Percentiles rank a stretch among this genome's conserved stretches.
These are phyloP conservation scores for Macaranga tanarius DNA, from an alignment of 441 rosid species.

Conservation along the genomic window DNA sequence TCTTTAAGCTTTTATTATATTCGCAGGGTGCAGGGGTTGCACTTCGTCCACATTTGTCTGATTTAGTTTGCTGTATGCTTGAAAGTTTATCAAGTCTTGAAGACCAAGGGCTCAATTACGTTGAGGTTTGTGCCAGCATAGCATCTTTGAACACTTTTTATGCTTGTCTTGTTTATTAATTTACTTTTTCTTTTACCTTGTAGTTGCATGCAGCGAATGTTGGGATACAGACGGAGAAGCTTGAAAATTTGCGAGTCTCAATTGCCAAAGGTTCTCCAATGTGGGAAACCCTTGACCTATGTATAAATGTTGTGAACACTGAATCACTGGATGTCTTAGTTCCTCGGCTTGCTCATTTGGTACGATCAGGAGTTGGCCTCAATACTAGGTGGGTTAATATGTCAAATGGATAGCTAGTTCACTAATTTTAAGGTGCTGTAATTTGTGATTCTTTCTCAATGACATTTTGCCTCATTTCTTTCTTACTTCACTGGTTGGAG, in stretches of 20 bases:
- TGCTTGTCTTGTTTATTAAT: conserved; percentile 14
- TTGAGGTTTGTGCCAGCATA: conserved; percentile 65
- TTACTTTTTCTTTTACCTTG: conserved; percentile 28
- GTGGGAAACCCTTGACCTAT: conserved; percentile 99
- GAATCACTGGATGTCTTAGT: conserved; percentile 78
- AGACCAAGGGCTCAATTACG: conserved; percentile 97
- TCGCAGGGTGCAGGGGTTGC: conserved; percentile 91
- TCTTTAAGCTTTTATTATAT: conserved; percentile 5
- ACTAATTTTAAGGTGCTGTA: background rate
- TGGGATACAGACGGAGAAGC: conserved; percentile 93
- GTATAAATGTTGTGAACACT: conserved; percentile 75
- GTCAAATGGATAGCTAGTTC: conserved; percentile 3
- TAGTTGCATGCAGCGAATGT: conserved; percentile 97
- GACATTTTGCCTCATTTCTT: background rate
- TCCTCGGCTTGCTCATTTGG: conserved; percentile 87
- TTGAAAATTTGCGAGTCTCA: conserved; percentile 90
- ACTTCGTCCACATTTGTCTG: conserved; percentile 87
- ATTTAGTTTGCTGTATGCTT: conserved; percentile 96
- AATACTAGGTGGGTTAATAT: conserved; percentile 75
- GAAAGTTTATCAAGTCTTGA: conserved; percentile 99
- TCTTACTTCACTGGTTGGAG: background rate
- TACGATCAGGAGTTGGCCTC: conserved; percentile 93
- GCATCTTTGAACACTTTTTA: conserved; percentile 13
- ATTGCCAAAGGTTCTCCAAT: conserved; percentile 96
- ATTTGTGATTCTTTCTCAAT: background rate